Evolutionary conservation across 1,284 basidiomycete species (phyloP).

Genomic region (Veloporphyrellus conicus): DNA sequence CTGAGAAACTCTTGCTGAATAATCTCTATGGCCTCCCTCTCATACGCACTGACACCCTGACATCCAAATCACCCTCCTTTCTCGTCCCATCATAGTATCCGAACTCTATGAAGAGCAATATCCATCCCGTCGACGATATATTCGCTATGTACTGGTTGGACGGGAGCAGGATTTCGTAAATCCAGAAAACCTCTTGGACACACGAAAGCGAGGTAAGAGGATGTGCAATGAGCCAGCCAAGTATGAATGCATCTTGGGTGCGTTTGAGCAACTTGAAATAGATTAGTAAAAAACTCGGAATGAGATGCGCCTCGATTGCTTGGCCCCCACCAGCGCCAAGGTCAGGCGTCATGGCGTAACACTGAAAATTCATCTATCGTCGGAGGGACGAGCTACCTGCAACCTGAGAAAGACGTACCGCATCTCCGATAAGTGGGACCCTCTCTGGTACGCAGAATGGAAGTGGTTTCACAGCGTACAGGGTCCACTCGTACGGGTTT

Average conservation of each 20-base stretch:
- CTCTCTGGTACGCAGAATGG: slow-evolving; percentile 30
- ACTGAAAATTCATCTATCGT: slow-evolving; percentile 9
- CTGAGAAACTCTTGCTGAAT: slow-evolving; percentile 4
- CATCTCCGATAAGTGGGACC: slow-evolving; percentile 37
- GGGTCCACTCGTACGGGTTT: slow-evolving; percentile 28
- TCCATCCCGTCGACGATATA: slow-evolving; percentile 12
- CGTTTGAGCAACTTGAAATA: too few species aligned
- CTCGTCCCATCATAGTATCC: slow-evolving; percentile 23
- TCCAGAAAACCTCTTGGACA: slow-evolving; percentile 21
- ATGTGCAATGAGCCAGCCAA: slow-evolving; percentile 33
- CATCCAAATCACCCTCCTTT: slow-evolving; percentile 9
- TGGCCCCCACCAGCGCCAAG: slow-evolving; percentile 30
- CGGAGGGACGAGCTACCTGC: too few species aligned
- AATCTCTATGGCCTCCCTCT: slow-evolving; percentile 13
- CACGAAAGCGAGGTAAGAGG: slow-evolving; percentile 19
- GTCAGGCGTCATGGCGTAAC: slow-evolving; percentile 33
- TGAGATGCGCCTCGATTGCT: slow-evolving; percentile 29
- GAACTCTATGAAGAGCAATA: slow-evolving; percentile 12
- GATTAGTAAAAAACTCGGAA: background rate
- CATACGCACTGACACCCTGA: slow-evolving; percentile 8
- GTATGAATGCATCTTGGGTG: slow-evolving; percentile 34
- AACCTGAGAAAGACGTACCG: slow-evolving; percentile 26
- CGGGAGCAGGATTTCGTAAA: slow-evolving; percentile 34
- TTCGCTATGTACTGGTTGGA: slow-evolving; percentile 11
- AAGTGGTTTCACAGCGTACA: slow-evolving; percentile 33